Evolutionary conservation across 345 rosid genomes (phyloP).

Genomic region (Trapa incisa): DNA sequence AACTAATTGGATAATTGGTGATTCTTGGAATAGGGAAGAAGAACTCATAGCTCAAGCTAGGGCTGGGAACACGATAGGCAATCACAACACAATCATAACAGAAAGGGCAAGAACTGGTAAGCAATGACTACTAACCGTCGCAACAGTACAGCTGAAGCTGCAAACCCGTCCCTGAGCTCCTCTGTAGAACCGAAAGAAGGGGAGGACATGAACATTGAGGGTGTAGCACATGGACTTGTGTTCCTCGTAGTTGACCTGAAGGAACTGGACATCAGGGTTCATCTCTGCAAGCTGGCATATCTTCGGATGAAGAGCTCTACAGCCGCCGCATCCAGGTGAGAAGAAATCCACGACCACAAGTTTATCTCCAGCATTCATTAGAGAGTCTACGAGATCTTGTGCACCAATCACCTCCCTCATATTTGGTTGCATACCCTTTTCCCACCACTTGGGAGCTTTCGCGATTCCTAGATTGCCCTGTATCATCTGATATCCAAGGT

Average conservation of each 20-base stretch:
- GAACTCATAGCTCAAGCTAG: too few relatives aligned
- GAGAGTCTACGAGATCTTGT: slow-evolving; percentile 69
- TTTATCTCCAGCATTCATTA: slow-evolving; percentile 59
- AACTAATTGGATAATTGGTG: too few relatives aligned
- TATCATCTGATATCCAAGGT: neutral
- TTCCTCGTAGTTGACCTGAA: slow-evolving; percentile 85
- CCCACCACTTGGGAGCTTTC: slow-evolving; percentile 71
- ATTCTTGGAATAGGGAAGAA: too few relatives aligned
- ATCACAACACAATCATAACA: neutral
- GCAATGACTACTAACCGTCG: slow-evolving; percentile 52
- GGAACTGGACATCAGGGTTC: slow-evolving; percentile 67
- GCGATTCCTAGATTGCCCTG: slow-evolving; percentile 49
- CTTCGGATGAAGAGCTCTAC: slow-evolving; percentile 97
- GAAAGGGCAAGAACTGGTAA: neutral
- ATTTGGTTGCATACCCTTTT: slow-evolving; percentile 65
- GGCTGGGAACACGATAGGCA: neutral
- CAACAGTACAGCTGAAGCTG: slow-evolving; percentile 94
- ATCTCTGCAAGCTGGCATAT: slow-evolving; percentile 75
- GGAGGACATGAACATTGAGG: slow-evolving; percentile 87
- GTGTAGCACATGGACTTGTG: slow-evolving; percentile 93
- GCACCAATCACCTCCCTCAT: slow-evolving; percentile 81
- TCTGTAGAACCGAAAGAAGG: slow-evolving; percentile 78
- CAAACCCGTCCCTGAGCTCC: slow-evolving; percentile 86
- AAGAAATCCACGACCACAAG: slow-evolving; percentile 81
- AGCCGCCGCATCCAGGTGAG: slow-evolving; percentile 97